Conservation (phyloP, 805 yeast species). For the Dipodascopsis tothii region DNA sequence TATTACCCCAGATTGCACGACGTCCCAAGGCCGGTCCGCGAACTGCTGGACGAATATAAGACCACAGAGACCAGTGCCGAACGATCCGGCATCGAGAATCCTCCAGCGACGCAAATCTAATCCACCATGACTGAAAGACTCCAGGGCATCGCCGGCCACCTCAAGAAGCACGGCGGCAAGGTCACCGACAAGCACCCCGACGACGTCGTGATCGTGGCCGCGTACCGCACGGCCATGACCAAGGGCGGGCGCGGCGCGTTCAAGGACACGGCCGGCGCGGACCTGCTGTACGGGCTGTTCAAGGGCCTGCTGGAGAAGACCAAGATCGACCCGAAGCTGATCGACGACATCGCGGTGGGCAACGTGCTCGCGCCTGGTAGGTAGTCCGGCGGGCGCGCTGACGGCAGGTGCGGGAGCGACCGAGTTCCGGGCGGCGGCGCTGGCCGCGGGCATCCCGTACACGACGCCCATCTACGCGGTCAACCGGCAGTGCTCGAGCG, state of each 20-base stretch:
- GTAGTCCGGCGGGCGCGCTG: not conserved
- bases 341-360: constrained; percentile 84
- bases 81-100: no score
- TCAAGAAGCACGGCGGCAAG: constrained; percentile 25
- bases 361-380: constrained; percentile 78
- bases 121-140: constrained; percentile 9
- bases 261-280: constrained; percentile 77
- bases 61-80: no score
- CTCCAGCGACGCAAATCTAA: no score
- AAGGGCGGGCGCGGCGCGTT: constrained; percentile 82
- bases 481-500: constrained; percentile 93
- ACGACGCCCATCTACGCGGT: constrained; percentile 70
- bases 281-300: constrained; percentile 59
- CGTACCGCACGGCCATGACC: constrained; percentile 84
- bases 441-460: constrained; percentile 86
- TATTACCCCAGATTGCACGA: no score
- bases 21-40: no score
- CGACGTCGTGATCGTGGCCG: constrained; percentile 85
- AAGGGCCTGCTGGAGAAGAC: constrained; percentile 51
- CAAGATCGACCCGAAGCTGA: constrained; percentile 45
- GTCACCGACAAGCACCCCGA: constrained; percentile 57
- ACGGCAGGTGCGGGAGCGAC: constrained; percentile 66
- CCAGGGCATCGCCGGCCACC: constrained; percentile 17
- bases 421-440: constrained; percentile 85
- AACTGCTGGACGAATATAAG: no score